These are phyloP conservation scores for Colletotrichum falcatum DNA, from an alignment of 2,329 filamentous ascomycete genomes.

Conservation along the genomic window DNA sequence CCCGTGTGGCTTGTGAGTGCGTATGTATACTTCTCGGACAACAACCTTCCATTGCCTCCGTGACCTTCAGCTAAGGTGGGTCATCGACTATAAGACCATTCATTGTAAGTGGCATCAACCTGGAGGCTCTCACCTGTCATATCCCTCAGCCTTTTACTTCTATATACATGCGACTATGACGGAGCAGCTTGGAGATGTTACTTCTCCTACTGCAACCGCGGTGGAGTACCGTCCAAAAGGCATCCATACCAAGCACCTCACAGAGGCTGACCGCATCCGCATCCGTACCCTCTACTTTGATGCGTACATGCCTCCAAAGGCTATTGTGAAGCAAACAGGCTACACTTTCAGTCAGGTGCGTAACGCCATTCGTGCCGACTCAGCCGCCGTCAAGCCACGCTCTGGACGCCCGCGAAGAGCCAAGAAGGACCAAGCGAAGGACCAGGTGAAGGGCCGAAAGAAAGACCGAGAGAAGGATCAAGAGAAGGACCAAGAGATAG, in stretches of 20 bases:
- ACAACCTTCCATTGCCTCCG: not conserved
- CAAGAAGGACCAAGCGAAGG: not conserved
- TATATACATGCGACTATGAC: not conserved
- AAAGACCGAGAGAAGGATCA: no score
- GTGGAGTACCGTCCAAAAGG: not conserved
- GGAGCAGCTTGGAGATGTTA: not conserved
- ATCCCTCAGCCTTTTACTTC: not conserved
- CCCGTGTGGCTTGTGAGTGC: not conserved
- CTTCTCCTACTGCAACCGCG: not conserved
- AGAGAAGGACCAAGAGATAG: no score
- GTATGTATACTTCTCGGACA: not conserved
- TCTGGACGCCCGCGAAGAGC: not conserved
- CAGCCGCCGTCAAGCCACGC: not conserved
- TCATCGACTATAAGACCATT: not conserved
- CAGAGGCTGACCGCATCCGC: not conserved
- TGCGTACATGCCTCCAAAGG: not conserved
- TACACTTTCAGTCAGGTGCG: not conserved
- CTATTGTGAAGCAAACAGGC: not conserved
- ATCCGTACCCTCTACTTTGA: conserved; percentile 16
- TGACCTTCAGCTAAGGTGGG: not conserved
- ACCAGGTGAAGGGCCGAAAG: no score
- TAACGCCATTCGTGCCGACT: not conserved
- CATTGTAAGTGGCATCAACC: not conserved
- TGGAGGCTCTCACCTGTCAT: not conserved
- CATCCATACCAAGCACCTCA: not conserved